Conservation (phyloP, 441 rosid species). For the Bocquillonia castaneifolia region DNA sequence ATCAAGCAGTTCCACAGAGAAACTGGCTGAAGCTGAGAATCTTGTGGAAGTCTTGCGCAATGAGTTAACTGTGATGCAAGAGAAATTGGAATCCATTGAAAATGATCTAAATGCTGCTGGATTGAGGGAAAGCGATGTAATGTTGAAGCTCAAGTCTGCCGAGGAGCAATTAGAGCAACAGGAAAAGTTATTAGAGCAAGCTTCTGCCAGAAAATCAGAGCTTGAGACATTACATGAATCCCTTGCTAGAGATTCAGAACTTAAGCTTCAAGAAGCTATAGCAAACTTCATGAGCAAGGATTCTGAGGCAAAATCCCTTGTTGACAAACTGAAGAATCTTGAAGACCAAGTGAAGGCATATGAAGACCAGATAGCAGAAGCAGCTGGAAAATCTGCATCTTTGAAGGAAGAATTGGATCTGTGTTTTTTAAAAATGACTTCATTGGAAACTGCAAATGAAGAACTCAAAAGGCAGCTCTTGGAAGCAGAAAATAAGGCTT, state of each 20-base stretch:
- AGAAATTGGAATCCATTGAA: conserved; percentile 56
- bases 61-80: conserved; percentile 59
- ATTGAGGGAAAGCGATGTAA: conserved; percentile 53
- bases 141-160: conserved; percentile 69
- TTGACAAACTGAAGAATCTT: conserved; percentile 53
- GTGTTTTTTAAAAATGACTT: conserved; percentile 42
- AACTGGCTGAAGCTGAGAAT: conserved; percentile 69
- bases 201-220: conserved; percentile 46
- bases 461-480: conserved; percentile 50
- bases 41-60: conserved; percentile 57
- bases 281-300: conserved; percentile 51
- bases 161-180: conserved; percentile 65
- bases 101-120: conserved; percentile 59
- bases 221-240: conserved; percentile 58
- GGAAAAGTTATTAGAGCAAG: conserved; percentile 50
- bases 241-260: conserved; percentile 54
- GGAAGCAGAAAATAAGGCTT: conserved; percentile 56
- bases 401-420: conserved; percentile 67
- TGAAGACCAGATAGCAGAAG: conserved; percentile 54
- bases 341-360: conserved; percentile 55
- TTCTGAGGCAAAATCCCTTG: conserved; percentile 48
- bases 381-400: conserved; percentile 45
- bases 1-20: conserved; percentile 39
- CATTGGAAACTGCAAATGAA: conserved; percentile 54
- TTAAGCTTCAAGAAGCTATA: conserved; percentile 52